Evolutionary conservation across 1,139 yeast genomes (phyloP).

Genomic region (Cylindricascospora bacillispora): DNA sequence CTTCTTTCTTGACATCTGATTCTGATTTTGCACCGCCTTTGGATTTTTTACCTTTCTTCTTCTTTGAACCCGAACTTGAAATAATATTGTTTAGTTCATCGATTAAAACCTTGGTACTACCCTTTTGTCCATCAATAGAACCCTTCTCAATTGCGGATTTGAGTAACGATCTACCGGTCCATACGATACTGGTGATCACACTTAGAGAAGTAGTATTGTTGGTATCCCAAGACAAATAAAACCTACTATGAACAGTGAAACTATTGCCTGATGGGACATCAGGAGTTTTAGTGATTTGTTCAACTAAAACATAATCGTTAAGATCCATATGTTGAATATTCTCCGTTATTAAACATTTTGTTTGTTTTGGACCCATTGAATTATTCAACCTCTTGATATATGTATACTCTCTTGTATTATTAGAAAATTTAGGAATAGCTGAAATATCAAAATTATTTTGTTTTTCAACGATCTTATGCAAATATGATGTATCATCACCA

Average conservation of each 20-base stretch:
- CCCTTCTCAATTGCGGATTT: constrained; percentile 90
- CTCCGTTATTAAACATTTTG: constrained; percentile 71
- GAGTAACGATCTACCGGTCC: constrained; percentile 89
- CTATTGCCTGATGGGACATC: constrained; percentile 92
- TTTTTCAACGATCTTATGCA: constrained; percentile 40
- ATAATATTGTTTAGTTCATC: constrained; percentile 43
- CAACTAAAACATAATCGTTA: constrained; percentile 42
- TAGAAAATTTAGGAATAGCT: constrained; percentile 39
- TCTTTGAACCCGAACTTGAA: constrained; percentile 17
- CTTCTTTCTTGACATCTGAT: background rate
- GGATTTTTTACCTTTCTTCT: constrained; percentile 25
- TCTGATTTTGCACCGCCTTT: constrained; percentile 8
- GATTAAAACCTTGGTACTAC: constrained; percentile 46
- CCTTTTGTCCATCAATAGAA: constrained; percentile 82
- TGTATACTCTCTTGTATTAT: constrained; percentile 44
- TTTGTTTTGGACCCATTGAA: constrained; percentile 90
- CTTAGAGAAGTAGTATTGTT: constrained; percentile 52
- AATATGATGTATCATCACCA: constrained; percentile 57
- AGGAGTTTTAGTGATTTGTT: constrained; percentile 67
- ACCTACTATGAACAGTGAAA: constrained; percentile 60
- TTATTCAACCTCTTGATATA: constrained; percentile 73
- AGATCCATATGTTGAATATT: constrained; percentile 51
- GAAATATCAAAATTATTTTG: constrained; percentile 65
- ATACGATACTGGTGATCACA: constrained; percentile 58
- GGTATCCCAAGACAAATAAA: constrained; percentile 64